phyloP scores from a whole-genome alignment of 768 basidiomycete genomes.

The Amanita jacksonii region DNA sequence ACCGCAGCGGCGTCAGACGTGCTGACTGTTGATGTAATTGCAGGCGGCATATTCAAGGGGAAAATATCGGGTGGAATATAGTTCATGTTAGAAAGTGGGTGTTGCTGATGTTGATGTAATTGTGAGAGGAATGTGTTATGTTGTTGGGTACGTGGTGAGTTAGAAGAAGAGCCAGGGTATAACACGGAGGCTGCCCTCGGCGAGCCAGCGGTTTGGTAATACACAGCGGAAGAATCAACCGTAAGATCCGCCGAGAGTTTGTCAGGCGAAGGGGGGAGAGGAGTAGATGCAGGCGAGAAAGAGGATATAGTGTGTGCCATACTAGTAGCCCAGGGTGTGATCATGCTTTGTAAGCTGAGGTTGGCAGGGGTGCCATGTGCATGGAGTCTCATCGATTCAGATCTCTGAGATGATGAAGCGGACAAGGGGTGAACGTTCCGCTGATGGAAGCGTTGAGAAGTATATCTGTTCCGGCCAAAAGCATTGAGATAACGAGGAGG shows the following conservation, averaged over 20 bases:
- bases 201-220: constrained; percentile 52
- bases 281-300: constrained; percentile 27
- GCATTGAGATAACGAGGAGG: neutral
- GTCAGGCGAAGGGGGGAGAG: constrained; percentile 42
- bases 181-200: constrained; percentile 31
- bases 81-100: constrained; percentile 11
- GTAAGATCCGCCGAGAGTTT: constrained; percentile 17
- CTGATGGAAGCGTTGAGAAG: constrained; percentile 1
- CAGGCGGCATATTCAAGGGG: constrained; percentile 30
- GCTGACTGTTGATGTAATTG: constrained; percentile 28
- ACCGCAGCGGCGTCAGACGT: constrained; percentile 12
- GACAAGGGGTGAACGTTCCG: neutral
- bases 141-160: constrained; percentile 18
- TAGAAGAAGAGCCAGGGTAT: constrained; percentile 31
- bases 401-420: constrained; percentile 21
- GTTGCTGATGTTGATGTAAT: constrained; percentile 18
- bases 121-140: constrained; percentile 25
- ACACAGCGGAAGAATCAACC: constrained; percentile 34
- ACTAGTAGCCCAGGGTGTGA: constrained; percentile 20
- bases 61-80: constrained; percentile 34
- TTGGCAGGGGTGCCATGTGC: constrained; percentile 25
- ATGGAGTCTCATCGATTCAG: constrained; percentile 32
- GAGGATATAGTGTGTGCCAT: constrained; percentile 27
- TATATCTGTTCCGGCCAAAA: neutral
- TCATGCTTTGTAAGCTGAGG: constrained; percentile 20